Base-by-base conservation (phyloP, 257 asterid genomes). In the Plantago elongata region DNA sequence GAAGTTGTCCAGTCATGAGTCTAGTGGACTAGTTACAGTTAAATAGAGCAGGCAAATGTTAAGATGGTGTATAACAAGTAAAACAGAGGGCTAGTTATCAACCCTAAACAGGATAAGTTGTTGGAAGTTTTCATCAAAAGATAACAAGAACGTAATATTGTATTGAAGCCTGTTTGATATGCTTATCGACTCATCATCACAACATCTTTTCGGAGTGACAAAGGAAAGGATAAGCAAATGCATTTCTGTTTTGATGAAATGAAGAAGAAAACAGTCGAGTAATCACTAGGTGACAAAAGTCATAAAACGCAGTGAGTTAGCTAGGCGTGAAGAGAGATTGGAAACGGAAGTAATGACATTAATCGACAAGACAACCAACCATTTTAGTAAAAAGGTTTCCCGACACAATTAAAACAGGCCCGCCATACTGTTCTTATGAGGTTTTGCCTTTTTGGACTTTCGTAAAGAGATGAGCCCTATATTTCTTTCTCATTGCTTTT, bases 331-430 rank as follows among this genome's bases (percentile, higher is more conserved):
- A 30, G 45, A 11, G 45, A 57, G 73, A 69, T 73, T 76, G 90
- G 80, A 79, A 82, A 76, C 57, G 83, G 82, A 78, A 80, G 94
- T 74, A 58, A 59, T 38, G 62, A 50, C 65, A 63, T 66, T 73
- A 37, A 65, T 83, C 95, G 95, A 89, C 94, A 86, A 73, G 67
- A 65, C 75, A 72, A 70, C 13, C 29, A 88, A 73, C 78, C 82
- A 76, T 67, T 69, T 34, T 57, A 70, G 75, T 63, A 77, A 82
- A 86, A 78, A 7, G 75, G 78, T 57, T 70, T 54, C 63, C 78
- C 82, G 78, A 72, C 83, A 83, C 70, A 61, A 84, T 81, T 63
- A 78, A 77, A 64, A 68, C 68, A 54, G 83, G 68, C 86, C 94
- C 87, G 80, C 88, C 65, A 84, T 63, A 59, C 77, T 72, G 63